Evolutionary conservation across 139 green algal species (phyloP).

Genomic region (Chloropicon primus): DNA sequence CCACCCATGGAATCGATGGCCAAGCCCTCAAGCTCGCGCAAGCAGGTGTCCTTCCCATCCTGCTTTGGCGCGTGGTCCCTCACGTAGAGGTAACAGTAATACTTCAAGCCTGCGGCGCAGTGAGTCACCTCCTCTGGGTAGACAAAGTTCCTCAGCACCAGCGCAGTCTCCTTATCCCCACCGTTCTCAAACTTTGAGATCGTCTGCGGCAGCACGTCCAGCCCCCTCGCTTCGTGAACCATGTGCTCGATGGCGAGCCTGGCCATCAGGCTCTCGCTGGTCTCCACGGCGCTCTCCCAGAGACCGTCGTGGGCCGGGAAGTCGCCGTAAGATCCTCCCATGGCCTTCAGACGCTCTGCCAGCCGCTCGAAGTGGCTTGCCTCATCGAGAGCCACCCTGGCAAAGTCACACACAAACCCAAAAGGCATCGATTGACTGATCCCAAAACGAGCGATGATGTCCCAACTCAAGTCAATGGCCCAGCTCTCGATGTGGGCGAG

Average conservation of each 20-base stretch:
- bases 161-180: slow-evolving; percentile 47
- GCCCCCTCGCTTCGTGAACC: slow-evolving; percentile 64
- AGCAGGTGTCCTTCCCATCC: background rate
- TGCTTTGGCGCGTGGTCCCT: background rate
- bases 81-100: slow-evolving; percentile 54
- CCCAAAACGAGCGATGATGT: slow-evolving; percentile 68
- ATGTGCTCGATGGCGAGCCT: slow-evolving; percentile 82
- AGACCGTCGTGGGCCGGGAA: slow-evolving; percentile 68
- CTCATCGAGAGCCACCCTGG: slow-evolving; percentile 71
- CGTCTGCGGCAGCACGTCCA: slow-evolving; percentile 82
- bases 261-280: slow-evolving; percentile 44
- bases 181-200: slow-evolving; percentile 56
- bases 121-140: slow-evolving; percentile 73
- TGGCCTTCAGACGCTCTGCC: slow-evolving; percentile 32
- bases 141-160: slow-evolving; percentile 42
- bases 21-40: background rate
- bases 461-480: slow-evolving; percentile 76
- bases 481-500: slow-evolving; percentile 63
- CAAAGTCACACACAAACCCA: slow-evolving; percentile 68
- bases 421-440: slow-evolving; percentile 34
- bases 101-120: slow-evolving; percentile 68
- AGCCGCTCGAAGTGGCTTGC: slow-evolving; percentile 62
- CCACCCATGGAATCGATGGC: too few species aligned
- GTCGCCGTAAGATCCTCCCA: slow-evolving; percentile 64
- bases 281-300: slow-evolving; percentile 64